Conservation (phyloP, 176 grass and related monocot species). For the Musa schizocarpa region DNA sequence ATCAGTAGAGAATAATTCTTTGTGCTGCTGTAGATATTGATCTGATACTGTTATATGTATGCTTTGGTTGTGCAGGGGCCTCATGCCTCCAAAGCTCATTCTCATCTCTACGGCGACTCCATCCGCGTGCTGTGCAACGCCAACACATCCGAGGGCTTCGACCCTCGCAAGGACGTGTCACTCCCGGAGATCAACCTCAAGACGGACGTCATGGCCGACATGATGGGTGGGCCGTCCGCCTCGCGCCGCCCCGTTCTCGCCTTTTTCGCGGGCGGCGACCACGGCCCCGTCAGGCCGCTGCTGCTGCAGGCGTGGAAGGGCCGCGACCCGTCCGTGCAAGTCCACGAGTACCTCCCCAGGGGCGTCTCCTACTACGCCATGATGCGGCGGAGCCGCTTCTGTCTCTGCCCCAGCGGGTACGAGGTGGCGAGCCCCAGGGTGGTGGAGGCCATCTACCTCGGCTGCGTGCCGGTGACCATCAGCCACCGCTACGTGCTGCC, state of each 20-base stretch:
- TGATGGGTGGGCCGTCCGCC: constrained; percentile 58
- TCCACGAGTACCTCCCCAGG: constrained; percentile 56
- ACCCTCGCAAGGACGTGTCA: constrained; percentile 52
- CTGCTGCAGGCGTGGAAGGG: constrained; percentile 56
- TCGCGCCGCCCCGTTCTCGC: constrained; percentile 53
- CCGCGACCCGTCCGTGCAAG: constrained; percentile 36
- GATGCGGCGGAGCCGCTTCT: constrained; percentile 75
- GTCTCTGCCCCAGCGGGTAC: constrained; percentile 81
- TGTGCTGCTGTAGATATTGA: too few species aligned
- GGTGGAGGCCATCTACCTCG: constrained; percentile 75
- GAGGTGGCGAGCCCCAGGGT: constrained; percentile 89
- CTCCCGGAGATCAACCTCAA: constrained; percentile 71
- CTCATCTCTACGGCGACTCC: constrained; percentile 38
- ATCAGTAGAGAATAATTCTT: too few species aligned
- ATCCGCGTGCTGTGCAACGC: constrained; percentile 87
- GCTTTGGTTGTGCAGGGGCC: constrained; percentile 43
- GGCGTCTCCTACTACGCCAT: constrained; percentile 57
- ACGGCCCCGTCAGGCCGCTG: constrained; percentile 56
- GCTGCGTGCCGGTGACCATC: constrained; percentile 76
- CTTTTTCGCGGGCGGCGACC: constrained; percentile 78
- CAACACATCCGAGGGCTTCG: constrained; percentile 88
- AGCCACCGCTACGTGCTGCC: constrained; percentile 63
- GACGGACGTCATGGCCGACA: constrained; percentile 24
- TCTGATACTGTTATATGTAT: not conserved
- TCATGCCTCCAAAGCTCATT: constrained; percentile 37